Evolutionary conservation across 345 rosid species (phyloP), one percentile per base, ranked within the genome.

Genomic region (Hibiscus tridactylites): DNA sequence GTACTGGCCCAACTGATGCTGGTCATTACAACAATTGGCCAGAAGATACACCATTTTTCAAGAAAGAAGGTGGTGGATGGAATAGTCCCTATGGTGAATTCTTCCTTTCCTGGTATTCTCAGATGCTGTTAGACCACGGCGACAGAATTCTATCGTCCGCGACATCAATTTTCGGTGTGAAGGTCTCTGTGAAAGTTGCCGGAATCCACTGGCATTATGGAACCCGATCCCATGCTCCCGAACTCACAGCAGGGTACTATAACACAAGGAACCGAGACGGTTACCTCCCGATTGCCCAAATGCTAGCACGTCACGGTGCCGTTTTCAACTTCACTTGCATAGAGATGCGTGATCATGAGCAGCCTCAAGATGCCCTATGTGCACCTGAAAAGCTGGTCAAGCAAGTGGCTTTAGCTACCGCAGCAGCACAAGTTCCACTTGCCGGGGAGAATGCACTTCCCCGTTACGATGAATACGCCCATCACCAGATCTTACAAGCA

Each of bases 141-240:
- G 93, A 90, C 73, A 85, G 96, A 76, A 87, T 92, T 7, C 75
- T 95, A 5, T 80, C 88, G 29, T 86, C 93, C 7, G 88, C 97
- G 50, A 83, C 83, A 72, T 73, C 90, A 0, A 65, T 81, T 44
- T 95, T 87, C 1, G 83, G 84, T 0, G 89, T 82, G 17, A 95
- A 95, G 80, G 88, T 95, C 65, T 95, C 99, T 0, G 97, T 89
- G 3, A 95, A 95, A 78, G 42, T 95, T 71, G 97, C 97, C 10
- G 99, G 99, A 57, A 95, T 95, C 71, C 99, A 95, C 73, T 95
- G 99, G 97, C 99, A 95, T 70, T 95, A 89, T 2, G 99, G 99
- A n/a, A 82, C 83, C 6, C 82, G 97, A 21, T 95, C 97, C 17
- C 99, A 95, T 60, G 97, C 99, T 44, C 96, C 99, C 24, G 99